Evolutionary conservation across 257 asterid species (phyloP).

Genomic region (Solanum dulcamara): DNA sequence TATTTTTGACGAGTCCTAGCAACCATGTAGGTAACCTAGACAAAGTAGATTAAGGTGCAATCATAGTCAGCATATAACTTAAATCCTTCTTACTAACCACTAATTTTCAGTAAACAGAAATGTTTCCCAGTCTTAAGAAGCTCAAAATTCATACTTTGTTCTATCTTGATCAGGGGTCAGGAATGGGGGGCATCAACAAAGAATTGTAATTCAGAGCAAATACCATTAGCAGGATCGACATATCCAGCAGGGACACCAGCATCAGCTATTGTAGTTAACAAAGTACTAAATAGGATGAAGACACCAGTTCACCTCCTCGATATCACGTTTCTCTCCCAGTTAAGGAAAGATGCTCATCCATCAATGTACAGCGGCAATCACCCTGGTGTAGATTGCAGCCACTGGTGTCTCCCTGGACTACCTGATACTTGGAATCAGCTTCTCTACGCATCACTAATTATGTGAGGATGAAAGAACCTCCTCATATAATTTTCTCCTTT

Average conservation of each 20-base stretch:
- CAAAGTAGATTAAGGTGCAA: background rate
- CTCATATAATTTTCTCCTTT: background rate
- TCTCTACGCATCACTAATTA: slow-evolving; percentile 49
- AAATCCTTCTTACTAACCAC: background rate
- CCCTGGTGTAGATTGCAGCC: slow-evolving; percentile 58
- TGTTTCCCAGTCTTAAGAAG: background rate
- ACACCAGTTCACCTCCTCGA: slow-evolving; percentile 46
- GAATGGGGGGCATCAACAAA: slow-evolving; percentile 41
- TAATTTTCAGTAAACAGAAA: background rate
- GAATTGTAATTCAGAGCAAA: slow-evolving; percentile 47
- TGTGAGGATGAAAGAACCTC: slow-evolving; percentile 15
- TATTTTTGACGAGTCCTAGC: background rate
- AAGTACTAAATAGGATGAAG: slow-evolving; percentile 30
- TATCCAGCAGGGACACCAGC: slow-evolving; percentile 53
- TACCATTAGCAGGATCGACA: slow-evolving; percentile 41
- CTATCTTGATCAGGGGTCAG: slow-evolving; percentile 28
- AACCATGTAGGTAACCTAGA: background rate
- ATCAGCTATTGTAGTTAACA: slow-evolving; percentile 36
- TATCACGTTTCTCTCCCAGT: slow-evolving; percentile 54
- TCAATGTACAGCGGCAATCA: slow-evolving; percentile 46
- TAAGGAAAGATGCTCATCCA: slow-evolving; percentile 78
- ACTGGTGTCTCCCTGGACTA: slow-evolving; percentile 83
- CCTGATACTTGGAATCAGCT: slow-evolving; percentile 86
- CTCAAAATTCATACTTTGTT: background rate
- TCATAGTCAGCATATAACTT: background rate